Evolutionary conservation across 768 basidiomycete genomes (phyloP).

Genomic region (Leucocoprinus sp.): DNA sequence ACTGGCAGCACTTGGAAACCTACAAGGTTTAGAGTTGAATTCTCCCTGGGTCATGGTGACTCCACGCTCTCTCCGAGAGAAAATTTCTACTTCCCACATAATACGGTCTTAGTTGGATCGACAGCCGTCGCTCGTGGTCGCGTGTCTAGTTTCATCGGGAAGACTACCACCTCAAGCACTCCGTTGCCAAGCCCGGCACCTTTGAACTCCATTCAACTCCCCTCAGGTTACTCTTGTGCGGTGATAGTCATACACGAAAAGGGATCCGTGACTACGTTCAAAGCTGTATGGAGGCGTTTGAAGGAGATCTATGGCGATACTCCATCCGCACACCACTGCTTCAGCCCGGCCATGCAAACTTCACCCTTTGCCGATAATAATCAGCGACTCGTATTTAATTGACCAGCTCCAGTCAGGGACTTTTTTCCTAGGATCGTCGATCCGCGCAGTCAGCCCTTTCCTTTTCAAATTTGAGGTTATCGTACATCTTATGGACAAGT

Average conservation of each 20-base stretch:
- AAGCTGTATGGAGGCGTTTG: slow-evolving; percentile 62
- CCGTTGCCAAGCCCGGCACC: slow-evolving; percentile 17
- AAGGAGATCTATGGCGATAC: slow-evolving; percentile 55
- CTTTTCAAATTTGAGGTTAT: slow-evolving; percentile 40
- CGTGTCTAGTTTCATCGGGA: slow-evolving; percentile 10
- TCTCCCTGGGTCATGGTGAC: slow-evolving; percentile 22
- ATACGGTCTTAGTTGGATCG: slow-evolving; percentile 15
- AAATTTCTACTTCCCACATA: slow-evolving; percentile 14
- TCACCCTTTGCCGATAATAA: slow-evolving; percentile 33
- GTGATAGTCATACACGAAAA: slow-evolving; percentile 84
- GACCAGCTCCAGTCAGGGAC: background rate
- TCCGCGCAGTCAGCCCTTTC: slow-evolving; percentile 53
- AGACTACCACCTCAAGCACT: slow-evolving; percentile 14
- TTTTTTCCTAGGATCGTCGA: slow-evolving; percentile 22
- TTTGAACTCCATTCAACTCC: slow-evolving; percentile 15
- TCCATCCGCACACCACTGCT: slow-evolving; percentile 24
- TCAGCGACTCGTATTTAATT: slow-evolving; percentile 3
- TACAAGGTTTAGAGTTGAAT: slow-evolving; percentile 80
- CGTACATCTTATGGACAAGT: slow-evolving; percentile 25
- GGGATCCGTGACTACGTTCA: slow-evolving; percentile 84
- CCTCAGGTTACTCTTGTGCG: slow-evolving; percentile 42
- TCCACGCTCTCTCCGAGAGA: slow-evolving; percentile 13
- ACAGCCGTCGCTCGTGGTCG: slow-evolving; percentile 1
- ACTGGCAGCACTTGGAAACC: slow-evolving; percentile 55
- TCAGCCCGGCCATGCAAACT: slow-evolving; percentile 34